Conservation (phyloP, 768 basidiomycete species). For the Dictyophora rubrovolvata region DNA sequence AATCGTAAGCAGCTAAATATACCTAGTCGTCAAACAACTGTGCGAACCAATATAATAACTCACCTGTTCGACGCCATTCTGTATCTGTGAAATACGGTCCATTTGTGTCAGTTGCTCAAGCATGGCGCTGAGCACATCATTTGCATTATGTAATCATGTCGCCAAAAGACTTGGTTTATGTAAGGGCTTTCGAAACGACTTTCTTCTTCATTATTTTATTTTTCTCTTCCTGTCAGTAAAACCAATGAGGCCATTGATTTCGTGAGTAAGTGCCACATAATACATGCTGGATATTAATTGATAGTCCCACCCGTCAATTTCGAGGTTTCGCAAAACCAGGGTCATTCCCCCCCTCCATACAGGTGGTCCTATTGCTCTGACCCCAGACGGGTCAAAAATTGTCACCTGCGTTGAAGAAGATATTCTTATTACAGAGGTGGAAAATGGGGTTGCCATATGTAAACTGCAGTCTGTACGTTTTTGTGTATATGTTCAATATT, state of each 20-base stretch:
- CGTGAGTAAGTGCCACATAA: not conserved
- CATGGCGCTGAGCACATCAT: conserved; percentile 46
- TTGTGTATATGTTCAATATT: not conserved
- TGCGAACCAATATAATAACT: conserved; percentile 6
- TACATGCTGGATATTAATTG: not conserved
- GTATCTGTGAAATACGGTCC: conserved; percentile 93
- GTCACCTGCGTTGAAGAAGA: conserved; percentile 85
- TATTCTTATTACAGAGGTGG: conserved; percentile 72
- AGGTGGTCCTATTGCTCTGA: conserved; percentile 73
- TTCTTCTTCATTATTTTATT: no score
- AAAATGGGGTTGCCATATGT: conserved; percentile 63
- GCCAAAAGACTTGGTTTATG: not conserved
- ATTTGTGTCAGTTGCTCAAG: conserved; percentile 88
- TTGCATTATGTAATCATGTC: not conserved
- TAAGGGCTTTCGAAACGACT: no score
- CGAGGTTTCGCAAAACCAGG: conserved; percentile 66
- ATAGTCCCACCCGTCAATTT: not conserved
- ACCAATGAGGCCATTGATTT: not conserved
- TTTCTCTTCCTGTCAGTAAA: no score
- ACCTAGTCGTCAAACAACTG: not conserved
- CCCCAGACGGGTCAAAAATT: conserved; percentile 66
- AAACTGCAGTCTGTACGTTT: conserved; percentile 72
- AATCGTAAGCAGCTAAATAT: conserved; percentile 64
- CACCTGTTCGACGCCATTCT: conserved; percentile 89
- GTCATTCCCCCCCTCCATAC: conserved; percentile 79